Conservation (phyloP, 495 filamentous ascomycete genomes). For the Oleoguttula mirabilis region DNA sequence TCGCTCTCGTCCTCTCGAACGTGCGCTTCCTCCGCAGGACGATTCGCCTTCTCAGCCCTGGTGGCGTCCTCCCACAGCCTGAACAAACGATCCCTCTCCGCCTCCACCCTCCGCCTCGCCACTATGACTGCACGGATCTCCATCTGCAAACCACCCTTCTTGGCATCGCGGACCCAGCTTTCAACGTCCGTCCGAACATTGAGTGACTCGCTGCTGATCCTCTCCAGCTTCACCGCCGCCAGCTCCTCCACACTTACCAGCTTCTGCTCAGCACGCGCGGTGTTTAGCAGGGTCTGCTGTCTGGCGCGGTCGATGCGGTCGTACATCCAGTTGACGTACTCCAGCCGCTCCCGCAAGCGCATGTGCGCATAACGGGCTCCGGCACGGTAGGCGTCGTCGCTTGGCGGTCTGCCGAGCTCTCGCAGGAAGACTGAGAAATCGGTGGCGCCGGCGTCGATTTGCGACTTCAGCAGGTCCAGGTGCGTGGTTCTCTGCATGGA, state of each 20-base stretch:
- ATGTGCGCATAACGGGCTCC: neutral
- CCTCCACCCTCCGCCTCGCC: too few species aligned
- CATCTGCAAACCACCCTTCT: neutral
- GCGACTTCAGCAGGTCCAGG: neutral
- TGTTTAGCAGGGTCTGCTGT: neutral
- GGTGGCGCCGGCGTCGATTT: neutral
- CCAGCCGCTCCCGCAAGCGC: neutral
- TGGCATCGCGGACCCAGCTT: neutral
- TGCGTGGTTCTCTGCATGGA: neutral
- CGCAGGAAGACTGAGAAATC: neutral
- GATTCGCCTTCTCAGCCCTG: too few species aligned
- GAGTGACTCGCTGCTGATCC: neutral
- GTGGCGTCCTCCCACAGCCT: too few species aligned
- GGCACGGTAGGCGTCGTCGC: neutral
- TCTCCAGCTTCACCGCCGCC: too few species aligned
- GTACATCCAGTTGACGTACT: neutral
- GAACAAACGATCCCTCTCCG: too few species aligned
- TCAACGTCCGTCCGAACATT: neutral
- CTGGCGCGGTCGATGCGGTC: neutral
- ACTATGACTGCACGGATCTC: neutral
- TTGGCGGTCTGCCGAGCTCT: neutral
- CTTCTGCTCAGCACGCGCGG: neutral
- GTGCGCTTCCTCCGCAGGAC: too few species aligned
- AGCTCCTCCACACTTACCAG: too few species aligned
- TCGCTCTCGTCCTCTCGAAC: too few species aligned